phyloP scores from a whole-genome alignment of 129 eudicot genomes.

The Saussurea involucrata region DNA sequence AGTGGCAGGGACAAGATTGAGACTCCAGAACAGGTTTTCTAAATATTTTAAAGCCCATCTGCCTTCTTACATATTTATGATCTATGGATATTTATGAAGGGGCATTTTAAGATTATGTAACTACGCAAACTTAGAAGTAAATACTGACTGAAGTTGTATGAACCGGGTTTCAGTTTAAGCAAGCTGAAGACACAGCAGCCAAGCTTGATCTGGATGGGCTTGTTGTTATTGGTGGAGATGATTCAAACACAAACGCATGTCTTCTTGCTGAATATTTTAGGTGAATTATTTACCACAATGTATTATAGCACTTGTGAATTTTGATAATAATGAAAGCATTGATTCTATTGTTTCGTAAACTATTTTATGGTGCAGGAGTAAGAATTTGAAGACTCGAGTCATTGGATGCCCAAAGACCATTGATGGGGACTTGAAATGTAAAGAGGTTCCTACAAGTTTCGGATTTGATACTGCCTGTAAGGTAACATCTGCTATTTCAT shows the following conservation, averaged over 20 bases:
- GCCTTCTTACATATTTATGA: neutral
- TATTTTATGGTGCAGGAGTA: conserved; percentile 52
- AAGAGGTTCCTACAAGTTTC: conserved; percentile 95
- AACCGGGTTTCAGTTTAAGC: conserved; percentile 73
- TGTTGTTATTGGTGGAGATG: conserved; percentile 98
- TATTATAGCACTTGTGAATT: neutral
- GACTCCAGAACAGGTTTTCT: conserved; percentile 80
- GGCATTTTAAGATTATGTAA: neutral
- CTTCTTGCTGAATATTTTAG: conserved; percentile 96
- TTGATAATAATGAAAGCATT: neutral
- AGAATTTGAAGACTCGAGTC: conserved; percentile 81
- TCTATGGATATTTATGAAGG: neutral
- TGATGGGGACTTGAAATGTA: conserved; percentile 97
- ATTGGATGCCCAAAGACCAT: conserved; percentile 99
- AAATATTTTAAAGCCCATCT: neutral
- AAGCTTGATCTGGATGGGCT: conserved; percentile 97
- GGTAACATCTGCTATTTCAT: conserved; percentile 37
- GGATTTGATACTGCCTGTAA: conserved; percentile 99
- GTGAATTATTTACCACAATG: conserved; percentile 20
- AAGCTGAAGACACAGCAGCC: conserved; percentile 88
- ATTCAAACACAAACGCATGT: conserved; percentile 97
- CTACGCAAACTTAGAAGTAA: neutral
- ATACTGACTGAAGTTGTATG: conserved; percentile 23
- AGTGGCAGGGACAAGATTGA: conserved; percentile 98
- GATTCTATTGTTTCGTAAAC: neutral